A percentile compares a stretch with the other conserved stretches of the same genome.
Conservation (phyloP, 192 early-diverging fungal genomes). For the Coemansia sp. region DNA sequence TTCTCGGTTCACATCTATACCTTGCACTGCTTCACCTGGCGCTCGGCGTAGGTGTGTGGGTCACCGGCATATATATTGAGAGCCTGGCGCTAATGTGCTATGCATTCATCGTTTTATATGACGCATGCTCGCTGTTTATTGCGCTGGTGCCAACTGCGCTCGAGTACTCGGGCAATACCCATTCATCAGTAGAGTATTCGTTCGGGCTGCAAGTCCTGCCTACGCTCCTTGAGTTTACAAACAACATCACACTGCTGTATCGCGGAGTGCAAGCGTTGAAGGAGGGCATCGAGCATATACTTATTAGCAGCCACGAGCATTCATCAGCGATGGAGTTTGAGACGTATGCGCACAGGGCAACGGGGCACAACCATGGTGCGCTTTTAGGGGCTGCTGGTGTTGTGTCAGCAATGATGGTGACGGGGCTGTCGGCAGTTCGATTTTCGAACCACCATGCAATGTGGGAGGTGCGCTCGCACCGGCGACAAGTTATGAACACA, state of each 20-base stretch:
- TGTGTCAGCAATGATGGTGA: constrained; percentile 9
- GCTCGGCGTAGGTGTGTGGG: constrained; percentile 19
- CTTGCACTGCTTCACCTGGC: constrained; percentile 9
- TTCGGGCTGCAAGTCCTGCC: constrained; percentile 30
- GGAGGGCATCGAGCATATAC: constrained; percentile 43
- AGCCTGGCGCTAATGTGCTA: constrained; percentile 38
- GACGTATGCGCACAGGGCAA: constrained; percentile 17
- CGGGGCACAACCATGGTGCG: constrained; percentile 9
- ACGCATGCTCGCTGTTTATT: constrained; percentile 32
- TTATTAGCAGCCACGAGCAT: constrained; percentile 27
- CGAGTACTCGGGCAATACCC: constrained; percentile 36
- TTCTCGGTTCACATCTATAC: constrained; percentile 29
- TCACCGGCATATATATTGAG: constrained; percentile 14
- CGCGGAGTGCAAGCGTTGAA: constrained; percentile 39
- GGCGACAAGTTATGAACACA: background rate
- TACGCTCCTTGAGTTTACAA: constrained; percentile 38
- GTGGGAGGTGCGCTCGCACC: constrained; percentile 24
- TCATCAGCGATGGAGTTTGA: constrained; percentile 31
- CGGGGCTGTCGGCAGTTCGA: constrained; percentile 18
- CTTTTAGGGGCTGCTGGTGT: constrained; percentile 8
- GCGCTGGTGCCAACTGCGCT: constrained; percentile 21
- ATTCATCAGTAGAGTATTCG: constrained; percentile 18
- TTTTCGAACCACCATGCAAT: constrained; percentile 33
- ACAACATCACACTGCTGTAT: constrained; percentile 34
- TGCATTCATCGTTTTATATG: constrained; percentile 27